Evolutionary conservation across 331 rosid species (phyloP).

Genomic region (Pyracantha coccinea): DNA sequence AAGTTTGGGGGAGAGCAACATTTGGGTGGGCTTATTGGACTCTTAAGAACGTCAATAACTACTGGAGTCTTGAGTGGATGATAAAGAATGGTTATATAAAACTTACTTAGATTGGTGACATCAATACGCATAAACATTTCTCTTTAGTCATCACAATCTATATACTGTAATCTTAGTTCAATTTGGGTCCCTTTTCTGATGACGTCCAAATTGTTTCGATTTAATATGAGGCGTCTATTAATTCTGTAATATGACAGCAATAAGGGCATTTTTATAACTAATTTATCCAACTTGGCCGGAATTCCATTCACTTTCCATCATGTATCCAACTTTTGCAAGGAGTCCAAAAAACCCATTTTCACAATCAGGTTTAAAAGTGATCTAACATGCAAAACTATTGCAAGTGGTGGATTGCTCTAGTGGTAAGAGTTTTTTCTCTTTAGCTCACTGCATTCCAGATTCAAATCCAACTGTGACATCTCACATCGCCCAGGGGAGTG

Average conservation of each 20-base stretch:
- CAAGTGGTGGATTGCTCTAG: too few species aligned
- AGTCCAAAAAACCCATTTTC: too few species aligned
- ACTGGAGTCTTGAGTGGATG: constrained; percentile 82
- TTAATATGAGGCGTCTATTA: background rate
- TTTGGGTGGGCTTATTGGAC: constrained; percentile 93
- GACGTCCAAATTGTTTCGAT: background rate
- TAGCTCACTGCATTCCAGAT: too few species aligned
- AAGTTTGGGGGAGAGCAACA: constrained; percentile 42
- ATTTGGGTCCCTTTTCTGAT: background rate
- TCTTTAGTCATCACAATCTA: background rate
- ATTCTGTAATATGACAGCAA: background rate
- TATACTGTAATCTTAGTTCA: background rate
- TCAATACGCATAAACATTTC: too few species aligned
- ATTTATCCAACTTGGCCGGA: too few species aligned
- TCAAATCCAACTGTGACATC: too few species aligned
- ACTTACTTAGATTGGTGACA: constrained; percentile 1
- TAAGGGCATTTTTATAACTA: background rate
- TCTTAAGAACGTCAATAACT: constrained; percentile 42
- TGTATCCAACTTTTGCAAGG: too few species aligned
- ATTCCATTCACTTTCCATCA: too few species aligned
- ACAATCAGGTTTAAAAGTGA: too few species aligned
- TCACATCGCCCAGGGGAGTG: too few species aligned
- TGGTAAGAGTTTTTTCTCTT: too few species aligned
- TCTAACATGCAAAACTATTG: too few species aligned
- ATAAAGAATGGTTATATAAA: constrained; percentile 54